These are phyloP conservation scores for Dothideomycetes sp. DNA, from an alignment of 2,329 filamentous ascomycete genomes.

Conservation along the genomic window DNA sequence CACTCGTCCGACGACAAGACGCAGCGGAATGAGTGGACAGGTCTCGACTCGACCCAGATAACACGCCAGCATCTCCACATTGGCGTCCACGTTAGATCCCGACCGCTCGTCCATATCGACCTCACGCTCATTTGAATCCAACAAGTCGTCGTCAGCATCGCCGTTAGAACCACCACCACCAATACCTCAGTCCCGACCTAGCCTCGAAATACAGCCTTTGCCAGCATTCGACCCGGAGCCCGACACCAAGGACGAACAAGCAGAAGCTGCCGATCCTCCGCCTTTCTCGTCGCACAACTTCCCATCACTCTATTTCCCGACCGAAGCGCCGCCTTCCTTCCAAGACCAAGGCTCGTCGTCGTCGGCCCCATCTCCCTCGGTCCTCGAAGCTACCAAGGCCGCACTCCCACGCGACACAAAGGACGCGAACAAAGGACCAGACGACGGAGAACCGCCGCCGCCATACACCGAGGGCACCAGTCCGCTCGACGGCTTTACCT, in stretches of 20 bases:
- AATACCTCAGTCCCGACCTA: neutral
- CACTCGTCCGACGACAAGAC: no score
- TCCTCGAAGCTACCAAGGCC: slow-evolving; percentile 69
- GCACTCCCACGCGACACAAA: slow-evolving; percentile 77
- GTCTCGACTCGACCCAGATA: no score
- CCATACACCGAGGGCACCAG: slow-evolving; percentile 93
- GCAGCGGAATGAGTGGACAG: no score
- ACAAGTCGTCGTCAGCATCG: neutral
- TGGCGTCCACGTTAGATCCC: slow-evolving; percentile 14
- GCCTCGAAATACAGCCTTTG: slow-evolving; percentile 5
- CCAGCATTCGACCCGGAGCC: neutral
- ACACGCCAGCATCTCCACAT: slow-evolving; percentile 12
- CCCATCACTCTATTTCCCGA: slow-evolving; percentile 48
- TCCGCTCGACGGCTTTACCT: slow-evolving; percentile 84
- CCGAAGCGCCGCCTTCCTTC: slow-evolving; percentile 41
- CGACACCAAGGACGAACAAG: slow-evolving; percentile 34
- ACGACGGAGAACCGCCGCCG: slow-evolving; percentile 86
- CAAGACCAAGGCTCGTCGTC: slow-evolving; percentile 40
- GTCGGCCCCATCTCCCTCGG: slow-evolving; percentile 23
- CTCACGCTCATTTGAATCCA: slow-evolving; percentile 15
- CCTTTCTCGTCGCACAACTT: slow-evolving; percentile 58
- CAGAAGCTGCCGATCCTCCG: slow-evolving; percentile 48
- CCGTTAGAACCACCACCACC: slow-evolving; percentile 10
- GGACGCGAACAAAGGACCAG: slow-evolving; percentile 59
- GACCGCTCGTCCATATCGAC: slow-evolving; percentile 16